Base-by-base conservation (phyloP, 2,329 filamentous ascomycete genomes). In the Alternaria dauci region DNA sequence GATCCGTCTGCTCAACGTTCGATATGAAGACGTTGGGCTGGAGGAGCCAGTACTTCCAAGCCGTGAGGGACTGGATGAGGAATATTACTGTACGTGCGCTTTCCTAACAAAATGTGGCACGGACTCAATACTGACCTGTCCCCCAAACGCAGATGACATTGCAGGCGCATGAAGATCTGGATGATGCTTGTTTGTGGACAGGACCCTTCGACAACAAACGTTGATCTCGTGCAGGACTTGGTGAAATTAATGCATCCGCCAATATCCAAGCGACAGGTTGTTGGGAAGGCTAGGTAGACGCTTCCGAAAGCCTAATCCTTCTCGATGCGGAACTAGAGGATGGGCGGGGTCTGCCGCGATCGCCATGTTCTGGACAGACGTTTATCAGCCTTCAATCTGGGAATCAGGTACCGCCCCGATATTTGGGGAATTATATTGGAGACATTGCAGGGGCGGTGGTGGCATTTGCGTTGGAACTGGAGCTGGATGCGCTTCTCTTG, bases 1-100 rank as follows among this genome's bases (percentile, higher is more conserved):
- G 82, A 96, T 99, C 63, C 85, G 95, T 41, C 81, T 99, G 74
- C 83, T 99, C 70, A 99, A 98, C 78, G 91, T 99, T 42, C 85
- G 93, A 56, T 91, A 94, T 80, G 93, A 98, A 76, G 91, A 96
- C 75, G 86, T 89, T 46, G 87, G 72, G 16, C 68, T 76, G n/a
- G 91, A 91, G 41, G 88, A 88, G 5, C 92, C 92, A 14, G 84
- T 87, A 58, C 88, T 97, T 65, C 94, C 95, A 3, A 91, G 88
- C 72, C 84, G 95, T 54, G 91, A 95, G 70, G 94, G 92, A 0
- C 78, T 98, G 67, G 92, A 97, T 77, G 93, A 96, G 67, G 91
- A 97, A 77, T 99, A 96, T 78, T 97, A 91, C 80, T 98, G 96
- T 81, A 92, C 94, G 74, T 58, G 69, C 32, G 32, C 23, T 36